Base-by-base conservation (phyloP, 768 basidiomycete genomes). In the Naganishia onofrii region DNA sequence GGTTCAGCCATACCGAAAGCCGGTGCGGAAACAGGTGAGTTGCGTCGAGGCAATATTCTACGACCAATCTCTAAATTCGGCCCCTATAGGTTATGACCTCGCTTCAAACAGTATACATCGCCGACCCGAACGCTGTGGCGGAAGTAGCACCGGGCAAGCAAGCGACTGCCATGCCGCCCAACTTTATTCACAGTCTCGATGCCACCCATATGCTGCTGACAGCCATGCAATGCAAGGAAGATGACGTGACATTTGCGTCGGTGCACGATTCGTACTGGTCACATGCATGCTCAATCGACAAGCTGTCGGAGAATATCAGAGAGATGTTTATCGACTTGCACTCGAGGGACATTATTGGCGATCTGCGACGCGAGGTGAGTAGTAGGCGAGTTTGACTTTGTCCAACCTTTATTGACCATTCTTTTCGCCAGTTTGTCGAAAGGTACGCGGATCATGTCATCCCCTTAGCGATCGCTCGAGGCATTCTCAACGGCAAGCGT, bases 211-310 rank as follows among this genome's bases (percentile, higher is more conserved):
- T 99, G 93, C 89, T 97, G 87, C 82, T 97, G 74, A 96, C 94
- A 1, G 93, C 95, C 12, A 84, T 95, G 56, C 89, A 92, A 74
- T 96, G 93, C 80, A 83, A 85, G 72, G 86, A 88, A 15, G 86
- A 86, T 76, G 85, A 84, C 44, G 76, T 99, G 73, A 88, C 89
- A 0, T 98, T 97, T 79, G 94, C 95, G 0, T 91, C 93, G 0
- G 96, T 99, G 13, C 96, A 99, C 78, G 96, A 99, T 78, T 98
- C 96, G 0, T 99, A 97, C 82, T 99, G 96, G 96, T 97, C 95
- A 3, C 96, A 99, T 77, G 90, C 96, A 0, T 86, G 83, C 54
- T 86, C 85, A 73, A 89, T 97, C 66, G 91, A 96, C 81, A 82
- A 87, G 64, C 95, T 98, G 93, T 90, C 92, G 0, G 84, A 84